Percentiles rank a stretch among this genome's conserved stretches.
Conservation (phyloP, 345 rosid genomes). For the Citrus reticulata region DNA sequence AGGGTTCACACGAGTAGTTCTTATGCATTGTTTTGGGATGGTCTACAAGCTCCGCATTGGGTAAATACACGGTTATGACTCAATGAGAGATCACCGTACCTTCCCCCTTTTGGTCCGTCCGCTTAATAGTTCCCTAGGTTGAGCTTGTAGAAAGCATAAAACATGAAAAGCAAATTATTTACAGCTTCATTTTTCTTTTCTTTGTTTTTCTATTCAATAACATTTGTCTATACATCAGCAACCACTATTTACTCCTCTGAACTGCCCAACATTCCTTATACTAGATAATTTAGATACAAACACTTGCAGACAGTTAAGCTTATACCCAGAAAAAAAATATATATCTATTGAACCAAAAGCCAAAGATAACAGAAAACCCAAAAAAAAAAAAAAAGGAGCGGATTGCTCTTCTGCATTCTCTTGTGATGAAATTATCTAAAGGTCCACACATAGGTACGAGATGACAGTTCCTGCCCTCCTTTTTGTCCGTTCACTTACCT, state of each 20-base stretch:
- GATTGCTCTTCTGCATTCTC: background rate
- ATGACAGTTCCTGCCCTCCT: conserved; percentile 74
- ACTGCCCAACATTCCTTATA: background rate
- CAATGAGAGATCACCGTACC: no score
- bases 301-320: background rate
- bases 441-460: conserved; percentile 72
- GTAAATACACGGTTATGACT: no score
- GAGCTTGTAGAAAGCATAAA: background rate
- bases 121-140: no score
- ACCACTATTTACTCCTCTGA: background rate
- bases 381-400: no score
- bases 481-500: conserved; percentile 76
- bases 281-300: background rate
- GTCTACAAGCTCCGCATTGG: no score
- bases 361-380: background rate
- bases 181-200: background rate
- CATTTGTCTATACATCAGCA: background rate
- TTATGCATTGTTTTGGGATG: no score
- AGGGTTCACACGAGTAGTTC: no score
- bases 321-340: background rate
- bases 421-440: conserved; percentile 25
- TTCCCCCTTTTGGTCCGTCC: no score
- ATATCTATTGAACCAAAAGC: background rate
- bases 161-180: no score
- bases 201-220: background rate